Percentiles rank a stretch among this genome's conserved stretches.
phyloP scores from a whole-genome alignment of 2,329 filamentous ascomycete species.

The Canariomyces notabilis region DNA sequence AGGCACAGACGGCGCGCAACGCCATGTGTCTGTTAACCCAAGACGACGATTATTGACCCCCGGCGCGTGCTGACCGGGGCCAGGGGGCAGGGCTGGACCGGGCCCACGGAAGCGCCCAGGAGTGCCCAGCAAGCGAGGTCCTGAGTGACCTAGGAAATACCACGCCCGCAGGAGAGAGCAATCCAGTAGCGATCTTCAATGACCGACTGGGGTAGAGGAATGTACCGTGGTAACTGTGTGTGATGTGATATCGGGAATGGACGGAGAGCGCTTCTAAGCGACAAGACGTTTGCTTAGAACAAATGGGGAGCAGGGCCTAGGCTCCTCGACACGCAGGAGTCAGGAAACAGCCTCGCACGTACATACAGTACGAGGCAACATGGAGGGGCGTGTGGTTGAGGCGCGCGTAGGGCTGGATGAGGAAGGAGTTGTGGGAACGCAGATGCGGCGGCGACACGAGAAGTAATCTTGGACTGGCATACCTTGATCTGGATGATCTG shows the following conservation, averaged over 20 bases:
- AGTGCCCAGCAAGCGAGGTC: constrained; percentile 9
- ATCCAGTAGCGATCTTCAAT: constrained; percentile 14
- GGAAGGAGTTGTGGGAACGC: constrained; percentile 1
- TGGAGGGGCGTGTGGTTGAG: no score
- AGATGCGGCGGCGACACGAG: background rate
- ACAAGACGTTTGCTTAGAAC: no score
- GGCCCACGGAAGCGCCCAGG: constrained; percentile 16
- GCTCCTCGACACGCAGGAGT: no score
- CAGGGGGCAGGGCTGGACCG: no score
- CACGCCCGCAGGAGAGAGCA: constrained; percentile 3
- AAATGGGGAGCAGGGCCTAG: no score
- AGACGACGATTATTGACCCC: constrained; percentile 13
- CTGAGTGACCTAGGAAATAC: constrained; percentile 5
- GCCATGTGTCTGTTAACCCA: constrained; percentile 13
- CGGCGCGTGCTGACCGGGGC: constrained; percentile 14
- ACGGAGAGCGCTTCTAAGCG: no score
- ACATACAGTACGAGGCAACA: no score
- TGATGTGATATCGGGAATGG: no score
- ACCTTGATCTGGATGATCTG: background rate
- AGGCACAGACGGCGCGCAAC: constrained; percentile 19
- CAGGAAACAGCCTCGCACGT: no score
- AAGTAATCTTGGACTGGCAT: background rate
- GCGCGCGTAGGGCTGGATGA: constrained; percentile 1
- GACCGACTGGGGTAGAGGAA: constrained; percentile 1
- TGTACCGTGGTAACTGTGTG: no score